These are phyloP conservation scores for Cyclanthera cordifolia DNA, from an alignment of 306 rosid genomes.

Conservation along the genomic window DNA sequence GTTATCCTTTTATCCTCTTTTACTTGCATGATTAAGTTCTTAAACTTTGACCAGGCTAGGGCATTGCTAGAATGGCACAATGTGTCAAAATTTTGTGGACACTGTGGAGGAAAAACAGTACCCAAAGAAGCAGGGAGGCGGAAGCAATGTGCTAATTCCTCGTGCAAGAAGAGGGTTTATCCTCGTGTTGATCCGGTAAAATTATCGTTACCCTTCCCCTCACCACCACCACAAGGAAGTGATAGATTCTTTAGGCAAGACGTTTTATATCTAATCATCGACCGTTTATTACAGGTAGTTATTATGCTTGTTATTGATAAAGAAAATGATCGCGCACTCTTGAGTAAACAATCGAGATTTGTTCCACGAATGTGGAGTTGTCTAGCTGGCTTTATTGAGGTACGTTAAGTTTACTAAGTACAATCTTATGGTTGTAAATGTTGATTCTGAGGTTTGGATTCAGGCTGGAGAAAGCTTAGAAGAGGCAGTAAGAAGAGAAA, in stretches of 20 bases:
- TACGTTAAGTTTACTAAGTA: slow-evolving; percentile 18
- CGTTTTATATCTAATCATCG: neutral
- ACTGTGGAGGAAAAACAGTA: slow-evolving; percentile 67
- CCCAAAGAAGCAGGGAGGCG: slow-evolving; percentile 73
- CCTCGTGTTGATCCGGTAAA: slow-evolving; percentile 90
- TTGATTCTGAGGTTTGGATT: slow-evolving; percentile 12
- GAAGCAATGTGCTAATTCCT: slow-evolving; percentile 64
- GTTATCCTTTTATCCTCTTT: neutral
- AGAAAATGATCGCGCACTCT: slow-evolving; percentile 64
- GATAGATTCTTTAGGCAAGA: slow-evolving; percentile 3
- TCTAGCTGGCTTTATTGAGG: slow-evolving; percentile 88
- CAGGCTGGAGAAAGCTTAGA: slow-evolving; percentile 98
- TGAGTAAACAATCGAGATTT: slow-evolving; percentile 46
- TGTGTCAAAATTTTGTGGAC: slow-evolving; percentile 59
- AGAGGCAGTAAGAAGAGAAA: slow-evolving; percentile 92
- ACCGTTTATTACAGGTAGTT: slow-evolving; percentile 44
- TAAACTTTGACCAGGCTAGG: slow-evolving; percentile 52
- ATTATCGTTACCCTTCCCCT: neutral
- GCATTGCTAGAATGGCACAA: slow-evolving; percentile 81
- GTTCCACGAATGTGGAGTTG: slow-evolving; percentile 74
- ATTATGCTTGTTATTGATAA: slow-evolving; percentile 83
- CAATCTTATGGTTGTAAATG: neutral
- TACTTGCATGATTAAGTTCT: slow-evolving; percentile 13
- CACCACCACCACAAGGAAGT: neutral
- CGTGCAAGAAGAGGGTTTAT: slow-evolving; percentile 61